Base-by-base conservation (phyloP, 1,139 yeast genomes). In the Taiozyma sp. region DNA sequence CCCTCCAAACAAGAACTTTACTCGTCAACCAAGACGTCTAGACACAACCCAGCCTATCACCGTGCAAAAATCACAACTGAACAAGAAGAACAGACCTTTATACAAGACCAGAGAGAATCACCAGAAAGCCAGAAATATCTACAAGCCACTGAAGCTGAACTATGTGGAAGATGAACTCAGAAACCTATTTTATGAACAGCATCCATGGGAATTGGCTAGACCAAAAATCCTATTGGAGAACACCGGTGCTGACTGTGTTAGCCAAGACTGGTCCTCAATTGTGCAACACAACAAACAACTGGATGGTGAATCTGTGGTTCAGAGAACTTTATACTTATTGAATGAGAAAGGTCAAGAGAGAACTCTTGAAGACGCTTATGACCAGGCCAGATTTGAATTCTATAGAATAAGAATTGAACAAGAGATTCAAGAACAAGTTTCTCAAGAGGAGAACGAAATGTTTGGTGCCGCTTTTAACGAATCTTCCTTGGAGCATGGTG, bases 131-230 rank as follows among this genome's bases (percentile, higher is more conserved):
- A 58, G 45, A 52, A 57, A 53, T 53, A 44, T 54, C 16, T 70
- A 73, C 41, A 67, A 62, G 50, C 57, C 61, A 22, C 50, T 86
- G 46, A 80, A 81, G 59, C 75, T 93, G 62, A 71, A 70, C 53
- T 91, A 82, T 64, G 73, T 87, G 49, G 98, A 93, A 69, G 99
- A 93, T 69, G 81, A 83, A 61, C 72, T 93, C 60, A 81, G 99
- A 72, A 76, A 79, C 49, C 74, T 87, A 32, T 93, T 93, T 65
- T 93, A 85, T 69, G 83, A 82, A 54, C 97, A 92, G 67, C 99
- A 93, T 69, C 99, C 99, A 13, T 93, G 99, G 99, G 99, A 93
- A 70, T 75, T 92, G 53, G 88, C 99, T 3, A 81, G 96, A 59
- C 97, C 99, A n/a, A 89, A 89, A 66, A 77, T 83, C 34, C 71